These are phyloP conservation scores for Coccomyxa sp. DNA, from an alignment of 139 green algal genomes.

Conservation along the genomic window DNA sequence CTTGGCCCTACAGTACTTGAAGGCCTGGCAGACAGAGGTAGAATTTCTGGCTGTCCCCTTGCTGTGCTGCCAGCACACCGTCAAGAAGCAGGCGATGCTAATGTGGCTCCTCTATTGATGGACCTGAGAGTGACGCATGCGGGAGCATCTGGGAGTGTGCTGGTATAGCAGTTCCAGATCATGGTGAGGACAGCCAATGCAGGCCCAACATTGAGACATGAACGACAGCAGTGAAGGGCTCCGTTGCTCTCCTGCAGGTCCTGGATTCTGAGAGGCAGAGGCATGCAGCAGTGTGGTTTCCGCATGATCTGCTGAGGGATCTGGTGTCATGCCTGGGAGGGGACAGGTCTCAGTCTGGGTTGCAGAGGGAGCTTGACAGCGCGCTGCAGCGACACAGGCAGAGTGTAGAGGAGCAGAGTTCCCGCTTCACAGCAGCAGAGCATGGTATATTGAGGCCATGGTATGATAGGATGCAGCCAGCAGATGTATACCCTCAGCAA, in stretches of 20 bases:
- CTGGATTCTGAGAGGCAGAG: neutral
- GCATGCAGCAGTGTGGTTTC: neutral
- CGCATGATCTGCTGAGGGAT: neutral
- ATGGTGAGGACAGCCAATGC: neutral
- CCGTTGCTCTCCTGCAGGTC: neutral
- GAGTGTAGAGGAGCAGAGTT: no score
- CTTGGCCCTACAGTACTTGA: constrained; percentile 23
- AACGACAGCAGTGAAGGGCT: neutral
- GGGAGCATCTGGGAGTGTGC: neutral
- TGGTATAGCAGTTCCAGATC: neutral
- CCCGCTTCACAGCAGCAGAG: no score
- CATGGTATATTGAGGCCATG: no score
- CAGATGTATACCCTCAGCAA: no score
- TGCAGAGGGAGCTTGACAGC: no score
- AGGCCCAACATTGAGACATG: neutral
- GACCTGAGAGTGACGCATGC: neutral
- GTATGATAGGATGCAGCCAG: no score
- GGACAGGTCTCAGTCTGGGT: no score
- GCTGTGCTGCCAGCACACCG: neutral
- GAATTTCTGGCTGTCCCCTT: neutral
- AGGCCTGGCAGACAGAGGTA: constrained; percentile 9
- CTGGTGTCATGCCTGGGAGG: neutral
- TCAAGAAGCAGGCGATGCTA: neutral
- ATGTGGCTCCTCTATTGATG: neutral
- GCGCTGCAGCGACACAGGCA: no score